These are phyloP conservation scores for Pseudogymnoascus sp. DNA, from an alignment of 2,329 filamentous ascomycete genomes.

Conservation along the genomic window DNA sequence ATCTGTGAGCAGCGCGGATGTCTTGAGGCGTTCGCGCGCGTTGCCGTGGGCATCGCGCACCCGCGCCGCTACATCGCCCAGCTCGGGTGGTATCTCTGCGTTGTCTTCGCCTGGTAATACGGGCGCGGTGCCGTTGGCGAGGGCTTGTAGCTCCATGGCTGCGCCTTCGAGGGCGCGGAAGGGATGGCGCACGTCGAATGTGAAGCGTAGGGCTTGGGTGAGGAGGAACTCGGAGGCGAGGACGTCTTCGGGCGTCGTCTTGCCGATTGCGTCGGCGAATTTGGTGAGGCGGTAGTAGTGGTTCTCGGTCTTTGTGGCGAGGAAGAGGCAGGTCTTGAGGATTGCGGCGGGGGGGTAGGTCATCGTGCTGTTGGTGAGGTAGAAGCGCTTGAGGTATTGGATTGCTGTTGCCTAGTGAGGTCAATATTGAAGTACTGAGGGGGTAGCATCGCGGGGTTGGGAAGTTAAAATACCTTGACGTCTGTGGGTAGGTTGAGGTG, in stretches of 20 bases:
- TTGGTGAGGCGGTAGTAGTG: conserved; percentile 50
- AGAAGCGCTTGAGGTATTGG: conserved; percentile 81
- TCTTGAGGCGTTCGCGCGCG: conserved; percentile 66
- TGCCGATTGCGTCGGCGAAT: conserved; percentile 62
- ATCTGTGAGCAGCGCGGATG: conserved; percentile 77
- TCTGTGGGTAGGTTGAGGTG: conserved; percentile 52
- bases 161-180: conserved; percentile 81
- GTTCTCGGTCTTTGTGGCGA: conserved; percentile 88
- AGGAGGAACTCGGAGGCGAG: conserved; percentile 88
- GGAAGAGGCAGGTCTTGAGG: conserved; percentile 82
- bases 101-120: conserved; percentile 13
- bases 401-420: conserved; percentile 28
- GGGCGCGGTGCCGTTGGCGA: conserved; percentile 41
- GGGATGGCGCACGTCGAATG: conserved; percentile 86
- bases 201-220: conserved; percentile 85
- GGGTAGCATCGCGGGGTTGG: conserved; percentile 39
- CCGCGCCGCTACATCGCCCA: conserved; percentile 29
- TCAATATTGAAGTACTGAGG: conserved; percentile 33
- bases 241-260: conserved; percentile 69
- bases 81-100: not conserved
- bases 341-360: conserved; percentile 89
- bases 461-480: conserved; percentile 51
- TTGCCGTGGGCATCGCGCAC: conserved; percentile 58
- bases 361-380: conserved; percentile 91
- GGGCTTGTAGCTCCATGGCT: conserved; percentile 68